Percentiles rank a stretch among this genome's conserved stretches.
Conservation (phyloP, 2,329 filamentous ascomycete species). For the Ophiocordyceps australis region DNA sequence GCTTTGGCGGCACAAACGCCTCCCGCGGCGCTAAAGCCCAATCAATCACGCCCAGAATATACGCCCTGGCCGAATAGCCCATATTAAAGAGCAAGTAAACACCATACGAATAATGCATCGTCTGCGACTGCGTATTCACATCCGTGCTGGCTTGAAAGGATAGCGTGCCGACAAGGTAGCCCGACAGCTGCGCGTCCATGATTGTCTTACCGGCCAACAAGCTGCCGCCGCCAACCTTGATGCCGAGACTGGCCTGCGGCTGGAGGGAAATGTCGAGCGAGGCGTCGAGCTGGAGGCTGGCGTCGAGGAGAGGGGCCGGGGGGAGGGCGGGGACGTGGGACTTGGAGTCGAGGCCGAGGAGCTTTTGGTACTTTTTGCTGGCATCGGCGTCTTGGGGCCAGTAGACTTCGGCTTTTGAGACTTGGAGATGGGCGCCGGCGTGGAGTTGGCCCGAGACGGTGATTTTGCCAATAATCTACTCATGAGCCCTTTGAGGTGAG, state of each 20-base stretch:
- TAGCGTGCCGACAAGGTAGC: background rate
- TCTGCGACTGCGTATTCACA: background rate
- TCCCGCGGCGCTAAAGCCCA: constrained; percentile 1
- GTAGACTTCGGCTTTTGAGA: constrained; percentile 1
- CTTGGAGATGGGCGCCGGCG: background rate
- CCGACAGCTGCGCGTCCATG: constrained; percentile 1
- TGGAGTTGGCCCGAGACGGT: background rate
- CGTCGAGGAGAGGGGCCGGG: background rate
- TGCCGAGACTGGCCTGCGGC: constrained; percentile 1
- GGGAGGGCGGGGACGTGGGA: background rate
- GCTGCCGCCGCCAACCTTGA: background rate
- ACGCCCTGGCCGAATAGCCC: background rate
- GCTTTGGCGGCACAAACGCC: background rate
- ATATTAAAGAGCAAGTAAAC: constrained; percentile 1
- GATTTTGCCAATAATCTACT: background rate
- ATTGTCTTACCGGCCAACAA: background rate
- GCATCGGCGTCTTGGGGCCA: constrained; percentile 1
- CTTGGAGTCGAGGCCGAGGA: background rate
- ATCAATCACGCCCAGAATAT: background rate
- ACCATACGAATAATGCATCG: constrained; percentile 1
- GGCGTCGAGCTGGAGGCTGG: background rate
- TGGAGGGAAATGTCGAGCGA: constrained; percentile 1
- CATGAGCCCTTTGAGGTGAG: too few species aligned
- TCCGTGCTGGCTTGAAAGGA: constrained; percentile 1
- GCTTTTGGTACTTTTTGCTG: constrained; percentile 1